Evolutionary conservation across 2,329 filamentous ascomycete species (phyloP), one percentile per base, ranked within the genome.

Genomic region (Diaporthe humulicola): DNA sequence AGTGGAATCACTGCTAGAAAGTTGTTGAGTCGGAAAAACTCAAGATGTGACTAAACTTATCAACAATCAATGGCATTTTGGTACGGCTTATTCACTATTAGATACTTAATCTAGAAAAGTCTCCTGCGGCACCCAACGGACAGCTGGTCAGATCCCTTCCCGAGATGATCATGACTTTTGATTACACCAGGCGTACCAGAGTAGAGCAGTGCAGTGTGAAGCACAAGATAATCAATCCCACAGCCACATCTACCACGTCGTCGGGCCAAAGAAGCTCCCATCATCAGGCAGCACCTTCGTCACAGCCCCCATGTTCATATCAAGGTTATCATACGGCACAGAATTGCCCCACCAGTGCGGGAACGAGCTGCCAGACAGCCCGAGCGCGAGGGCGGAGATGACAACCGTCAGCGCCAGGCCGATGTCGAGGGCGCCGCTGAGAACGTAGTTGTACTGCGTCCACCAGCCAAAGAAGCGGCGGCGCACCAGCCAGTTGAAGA

Each of bases 361-460:
- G 7, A 72, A 61, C 30, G 19, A 42, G n/a, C 36, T 72, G 1
- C 58, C 67, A 38, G 71, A 69, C 48, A 70, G 50, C 2, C 70
- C 58, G 10, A 72, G 70, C 15, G 70, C 25, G 2, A 75, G 38
- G 58, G 90, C 80, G 1, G 86, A 81, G 19, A 88, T 82, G 81
- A 90, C 88, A 70, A 90, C 87, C 22, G 90, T 74, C 40, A 90
- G 85, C 1, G 86, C 87, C 50, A 89, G 81, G n/a, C 88, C 88
- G 19, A 84, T 83, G 77, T 90, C 88, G 61, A 90, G 79, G 4
- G 85, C 88, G 0, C 88, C 88, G 9, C 87, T 88, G 0, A 87
- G 84, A 70, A 90, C 83, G 77, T 90, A 90, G 80, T 90, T 90
- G 80, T 88, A 90, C 75, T 86, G 84, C 78, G 85, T 85, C 88